A percentile compares a stretch with the other conserved stretches of the same genome.
phyloP scores from a whole-genome alignment of 208 protist genomes.

The Wallacemonas sp. region DNA sequence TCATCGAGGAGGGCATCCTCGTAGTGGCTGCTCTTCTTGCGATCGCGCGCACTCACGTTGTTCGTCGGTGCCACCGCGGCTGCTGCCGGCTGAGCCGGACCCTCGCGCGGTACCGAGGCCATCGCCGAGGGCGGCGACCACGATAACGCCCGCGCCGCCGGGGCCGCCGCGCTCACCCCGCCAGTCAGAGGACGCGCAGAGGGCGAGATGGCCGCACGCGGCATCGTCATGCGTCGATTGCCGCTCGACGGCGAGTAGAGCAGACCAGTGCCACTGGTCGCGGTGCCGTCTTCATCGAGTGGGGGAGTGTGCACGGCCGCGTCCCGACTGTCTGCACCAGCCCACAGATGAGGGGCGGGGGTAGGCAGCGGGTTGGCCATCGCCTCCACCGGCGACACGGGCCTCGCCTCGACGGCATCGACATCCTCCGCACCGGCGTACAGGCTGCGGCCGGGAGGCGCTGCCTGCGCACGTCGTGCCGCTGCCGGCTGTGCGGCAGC shows the following conservation, averaged over 20 bases:
- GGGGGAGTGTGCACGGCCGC: background rate
- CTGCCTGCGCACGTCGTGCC: background rate
- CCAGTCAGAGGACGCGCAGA: background rate
- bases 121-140: constrained; percentile 14
- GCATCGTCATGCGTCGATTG: constrained; percentile 9
- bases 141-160: constrained; percentile 7
- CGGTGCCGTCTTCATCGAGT: background rate
- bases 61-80: background rate
- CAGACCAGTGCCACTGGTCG: constrained; percentile 1
- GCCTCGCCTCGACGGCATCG: background rate
- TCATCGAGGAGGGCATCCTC: constrained; percentile 7
- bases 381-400: background rate
- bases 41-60: background rate
- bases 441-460: too few species aligned
- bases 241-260: constrained; percentile 9
- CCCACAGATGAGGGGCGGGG: background rate
- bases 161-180: too few species aligned
- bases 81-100: background rate
- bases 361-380: background rate
- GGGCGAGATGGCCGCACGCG: constrained; percentile 9
- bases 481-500: background rate
- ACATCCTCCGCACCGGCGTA: background rate
- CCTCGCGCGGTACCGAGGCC: constrained; percentile 5
- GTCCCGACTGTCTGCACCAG: background rate
- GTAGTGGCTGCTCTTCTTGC: constrained; percentile 9